These are phyloP conservation scores for Botrytis sinoallii DNA, from an alignment of 2,329 filamentous ascomycete species.

Conservation along the genomic window DNA sequence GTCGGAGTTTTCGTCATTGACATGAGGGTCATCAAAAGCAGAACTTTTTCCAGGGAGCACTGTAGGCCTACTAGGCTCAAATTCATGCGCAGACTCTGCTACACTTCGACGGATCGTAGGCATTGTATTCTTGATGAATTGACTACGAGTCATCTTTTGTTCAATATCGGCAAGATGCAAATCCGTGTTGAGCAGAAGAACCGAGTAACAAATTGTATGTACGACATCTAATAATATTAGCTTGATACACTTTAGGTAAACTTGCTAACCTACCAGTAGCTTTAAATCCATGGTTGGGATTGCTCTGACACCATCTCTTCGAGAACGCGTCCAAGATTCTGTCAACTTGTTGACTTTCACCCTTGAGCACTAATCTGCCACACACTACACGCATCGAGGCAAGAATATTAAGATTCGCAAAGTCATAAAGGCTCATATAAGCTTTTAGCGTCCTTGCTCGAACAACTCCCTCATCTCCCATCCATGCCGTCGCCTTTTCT, in stretches of 20 bases:
- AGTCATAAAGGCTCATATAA: conserved; percentile 93
- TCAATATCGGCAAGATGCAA: conserved; percentile 93
- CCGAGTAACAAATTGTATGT: conserved; percentile 94
- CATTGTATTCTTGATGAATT: conserved; percentile 96
- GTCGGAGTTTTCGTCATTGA: conserved; percentile 23
- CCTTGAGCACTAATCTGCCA: conserved; percentile 74
- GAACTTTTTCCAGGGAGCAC: conserved; percentile 45
- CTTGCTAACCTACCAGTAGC: conserved; percentile 60
- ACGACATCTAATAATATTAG: conserved; percentile 67
- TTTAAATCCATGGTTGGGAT: conserved; percentile 90
- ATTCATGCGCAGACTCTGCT: conserved; percentile 67
- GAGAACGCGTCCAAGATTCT: conserved; percentile 89
- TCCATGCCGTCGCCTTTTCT: conserved; percentile 76
- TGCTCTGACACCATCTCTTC: conserved; percentile 88
- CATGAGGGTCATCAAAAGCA: conserved; percentile 26
- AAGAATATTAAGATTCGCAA: conserved; percentile 76
- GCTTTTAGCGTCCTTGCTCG: conserved; percentile 61
- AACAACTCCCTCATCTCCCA: conserved; percentile 65
- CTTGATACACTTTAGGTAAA: not conserved
- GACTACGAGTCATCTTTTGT: conserved; percentile 89
- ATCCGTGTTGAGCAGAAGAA: conserved; percentile 94
- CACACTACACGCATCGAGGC: conserved; percentile 77
- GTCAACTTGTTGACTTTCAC: conserved; percentile 95
- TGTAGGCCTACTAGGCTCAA: conserved; percentile 51
- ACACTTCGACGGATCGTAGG: conserved; percentile 79